These are phyloP conservation scores for Diaporthe sp. DNA, from an alignment of 2,329 filamentous ascomycete species.

Conservation along the genomic window DNA sequence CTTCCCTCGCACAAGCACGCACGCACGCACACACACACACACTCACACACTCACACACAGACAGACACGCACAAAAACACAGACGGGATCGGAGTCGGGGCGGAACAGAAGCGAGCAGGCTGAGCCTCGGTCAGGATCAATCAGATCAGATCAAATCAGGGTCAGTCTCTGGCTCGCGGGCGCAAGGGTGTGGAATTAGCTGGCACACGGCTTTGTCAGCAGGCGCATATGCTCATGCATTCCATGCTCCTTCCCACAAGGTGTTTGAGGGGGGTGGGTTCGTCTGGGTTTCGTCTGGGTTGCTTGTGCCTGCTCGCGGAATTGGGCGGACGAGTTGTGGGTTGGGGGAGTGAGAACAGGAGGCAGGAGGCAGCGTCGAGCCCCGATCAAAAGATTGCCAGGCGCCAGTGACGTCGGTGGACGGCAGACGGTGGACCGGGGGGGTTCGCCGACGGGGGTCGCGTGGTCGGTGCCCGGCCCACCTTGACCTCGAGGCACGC, in stretches of 20 bases:
- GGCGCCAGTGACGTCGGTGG: conserved; percentile 26
- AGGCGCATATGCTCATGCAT: conserved; percentile 16
- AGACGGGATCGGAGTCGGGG: background rate
- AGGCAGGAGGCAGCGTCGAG: background rate
- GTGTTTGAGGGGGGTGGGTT: background rate
- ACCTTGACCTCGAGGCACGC: background rate
- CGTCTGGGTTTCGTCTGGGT: background rate
- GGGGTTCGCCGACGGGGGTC: background rate
- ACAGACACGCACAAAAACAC: background rate
- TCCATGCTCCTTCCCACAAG: background rate
- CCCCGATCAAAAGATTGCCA: conserved; percentile 15
- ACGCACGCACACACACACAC: too few species aligned
- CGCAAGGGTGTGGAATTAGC: background rate
- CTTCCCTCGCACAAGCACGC: background rate
- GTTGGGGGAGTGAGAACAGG: background rate
- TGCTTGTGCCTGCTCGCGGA: background rate
- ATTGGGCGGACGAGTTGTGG: conserved; percentile 7
- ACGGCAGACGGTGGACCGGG: background rate
- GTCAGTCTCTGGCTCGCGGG: background rate
- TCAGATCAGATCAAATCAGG: too few species aligned
- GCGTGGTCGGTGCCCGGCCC: background rate
- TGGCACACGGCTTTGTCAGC: conserved; percentile 23
- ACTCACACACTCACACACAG: too few species aligned
- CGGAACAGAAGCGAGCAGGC: background rate
- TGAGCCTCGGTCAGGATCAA: background rate